Conservation (phyloP, 2,329 filamentous ascomycete genomes). For the Clonostachys sp. region DNA sequence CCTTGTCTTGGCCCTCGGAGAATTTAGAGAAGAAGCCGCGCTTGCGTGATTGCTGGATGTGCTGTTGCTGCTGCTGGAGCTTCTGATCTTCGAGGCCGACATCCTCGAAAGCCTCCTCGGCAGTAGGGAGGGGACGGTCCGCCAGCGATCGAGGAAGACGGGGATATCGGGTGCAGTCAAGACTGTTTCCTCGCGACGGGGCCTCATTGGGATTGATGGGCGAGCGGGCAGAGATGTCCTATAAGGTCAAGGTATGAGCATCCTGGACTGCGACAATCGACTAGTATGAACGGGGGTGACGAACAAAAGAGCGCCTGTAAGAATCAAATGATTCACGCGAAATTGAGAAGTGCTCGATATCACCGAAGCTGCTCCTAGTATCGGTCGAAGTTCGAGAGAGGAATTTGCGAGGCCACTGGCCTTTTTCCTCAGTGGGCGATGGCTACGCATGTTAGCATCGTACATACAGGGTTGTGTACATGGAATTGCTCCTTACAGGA, state of each 20-base stretch:
- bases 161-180: conserved; percentile 68
- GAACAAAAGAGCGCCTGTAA: conserved; percentile 90
- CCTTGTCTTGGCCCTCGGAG: conserved; percentile 49
- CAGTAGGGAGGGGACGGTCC: conserved; percentile 56
- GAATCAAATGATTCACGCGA: conserved; percentile 96
- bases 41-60: conserved; percentile 28
- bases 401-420: conserved; percentile 64
- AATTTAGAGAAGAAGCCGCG: conserved; percentile 75
- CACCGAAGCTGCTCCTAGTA: conserved; percentile 60
- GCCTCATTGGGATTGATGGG: conserved; percentile 58
- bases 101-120: conserved; percentile 84
- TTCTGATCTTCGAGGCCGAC: conserved; percentile 79
- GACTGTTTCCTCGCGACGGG: conserved; percentile 64
- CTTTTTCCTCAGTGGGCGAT: conserved; percentile 82
- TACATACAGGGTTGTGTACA: background rate
- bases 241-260: background rate
- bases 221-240: conserved; percentile 90
- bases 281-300: conserved; percentile 15
- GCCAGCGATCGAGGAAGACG: conserved; percentile 59
- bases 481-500: conserved; percentile 55
- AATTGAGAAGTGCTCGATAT: conserved; percentile 92
- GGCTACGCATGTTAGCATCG: conserved; percentile 45
- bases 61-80: conserved; percentile 14
- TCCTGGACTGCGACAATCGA: background rate
- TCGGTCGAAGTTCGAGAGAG: conserved; percentile 51